Base-by-base conservation (phyloP, 1,284 basidiomycete genomes). In the Agaricales sp. region DNA sequence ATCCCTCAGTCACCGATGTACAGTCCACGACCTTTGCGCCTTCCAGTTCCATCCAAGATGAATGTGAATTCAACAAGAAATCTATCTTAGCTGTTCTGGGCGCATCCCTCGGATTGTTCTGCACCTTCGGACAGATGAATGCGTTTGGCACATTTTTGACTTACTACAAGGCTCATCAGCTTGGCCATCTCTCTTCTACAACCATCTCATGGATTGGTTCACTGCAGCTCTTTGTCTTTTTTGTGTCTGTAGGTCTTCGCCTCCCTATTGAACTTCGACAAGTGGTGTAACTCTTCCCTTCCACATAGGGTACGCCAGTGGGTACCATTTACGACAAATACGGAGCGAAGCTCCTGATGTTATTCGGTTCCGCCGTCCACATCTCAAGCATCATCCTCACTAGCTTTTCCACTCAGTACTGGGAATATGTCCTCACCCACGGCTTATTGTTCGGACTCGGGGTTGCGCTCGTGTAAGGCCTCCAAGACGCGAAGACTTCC, bases 381-480 rank as follows among this genome's bases (percentile, higher is more conserved):
- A 58, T 68, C 11, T 53, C 70, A 21, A 71, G 77, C 51, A 67
- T 77, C 18, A 63, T 78, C 54, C 59, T 74, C 57, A 79, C 76
- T 6, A 78, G 77, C 55, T 51, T 83, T 22, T 74, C 69, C n/a
- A 69, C 64, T 2, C 60, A 68, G 50, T 79, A 76, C 57, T 79
- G 76, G 57, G 73, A 83, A 48, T 80, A 74, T 55, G 60, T 83
- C 24, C 64, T 84, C 14, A 66, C 70, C 0, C 81, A 83, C 56
- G 81, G 80, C 3, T 45, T 83, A 3, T 54, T 80, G 2, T 75
- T 80, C 52, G 80, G 80, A 23, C 55, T 80, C n/a, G 74, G 77
- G 8, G 74, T 76, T 22, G 80, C 75, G 3, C 57, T 81, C 51
- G 54, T 82, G 75, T 81, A 50, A 47, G 77, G 22, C 39, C 16